Evolutionary conservation across 2,329 filamentous ascomycete genomes (phyloP), one percentile per base, ranked within the genome.

Genomic region (Alternaria brassicae): DNA sequence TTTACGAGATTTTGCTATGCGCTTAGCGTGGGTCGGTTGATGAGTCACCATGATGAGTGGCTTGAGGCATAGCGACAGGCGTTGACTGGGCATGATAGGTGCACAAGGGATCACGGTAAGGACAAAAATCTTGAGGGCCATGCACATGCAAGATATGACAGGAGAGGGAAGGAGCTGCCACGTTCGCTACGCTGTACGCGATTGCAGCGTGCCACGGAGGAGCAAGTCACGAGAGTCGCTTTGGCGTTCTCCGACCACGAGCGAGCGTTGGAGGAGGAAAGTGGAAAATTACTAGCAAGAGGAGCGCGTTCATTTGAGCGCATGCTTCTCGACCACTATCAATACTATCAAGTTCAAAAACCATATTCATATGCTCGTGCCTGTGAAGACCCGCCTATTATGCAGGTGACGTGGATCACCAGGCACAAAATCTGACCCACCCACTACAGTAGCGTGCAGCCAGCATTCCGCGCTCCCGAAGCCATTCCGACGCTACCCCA

Each of bases 21-120:
- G 72, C 73, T 68, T 74, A 70, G 70, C 68, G 69, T 72, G 61
- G 71, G 63, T 63, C 61, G 66, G 55, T 66, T 61, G 55, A 60
- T 67, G 62, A 60, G 54, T 61, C 51, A 67, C 63, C 61, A 63
- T 67, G 60, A 62, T 39, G 41, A 57, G 53, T 62, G 57, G 49
- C 54, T 56, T 61, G 58, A 69, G 68, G 74, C 73, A 77, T 77
- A 77, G 75, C 74, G 75, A 75, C 61, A 53, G 75, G 75, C 74
- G 74, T 78, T 77, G 62, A 60, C 54, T 59, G 63, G 66, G 60
- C 65, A 65, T 61, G 49, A 60, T 49, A 55, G 66, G 69, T 67
- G 65, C 68, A 55, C 42, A 64, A 61, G 62, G 41, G 40, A 48
- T 40, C 45, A 60, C 39, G 50, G 53, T 23, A 52, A 19, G 44